Evolutionary conservation across 2,329 filamentous ascomycete genomes (phyloP), one percentile per base, ranked within the genome.

Genomic region (Fusarium torulosum): DNA sequence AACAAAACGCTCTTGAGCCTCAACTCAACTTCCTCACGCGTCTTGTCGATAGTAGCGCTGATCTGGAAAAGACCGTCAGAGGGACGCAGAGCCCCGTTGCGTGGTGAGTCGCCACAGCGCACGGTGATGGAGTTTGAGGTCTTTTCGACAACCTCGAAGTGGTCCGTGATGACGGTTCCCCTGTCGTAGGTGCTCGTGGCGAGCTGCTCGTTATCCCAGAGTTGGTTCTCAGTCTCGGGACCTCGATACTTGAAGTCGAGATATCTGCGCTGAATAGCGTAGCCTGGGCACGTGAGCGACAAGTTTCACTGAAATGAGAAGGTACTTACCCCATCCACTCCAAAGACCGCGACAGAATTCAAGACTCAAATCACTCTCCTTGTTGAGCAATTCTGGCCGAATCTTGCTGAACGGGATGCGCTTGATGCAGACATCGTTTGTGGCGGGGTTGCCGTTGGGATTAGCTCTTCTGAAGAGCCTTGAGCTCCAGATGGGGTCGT

Each of bases 61-160:
- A 91, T 89, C 75, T 90, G 83, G 66, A 92, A 91, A 25, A 92
- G 79, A 0, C 90, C 90, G 72, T 92, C 90, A 2, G 84, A 86
- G 10, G 83, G 80, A 9, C 90, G 83, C 3, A 86, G 82, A 1
- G 80, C 84, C 43, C 79, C 79, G 43, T 85, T 85, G 21, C 86
- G 81, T 0, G 90, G 90, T 3, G 86, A 86, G 64, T 89, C 90
- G 17, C 90, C 90, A 67, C 87, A 90, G 21, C 90, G 86, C 21
- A 92, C 83, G 1, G 88, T 82, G 60, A 92, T 89, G 13, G 83
- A 80, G 8, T 82, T 83, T 0, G 85, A 79, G 0, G 85, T 88
- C 78, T 90, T 90, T 53, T 88, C 85, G 1, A 92, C 79, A 0
- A 92, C 89, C 75, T 92, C 88, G 73, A 92, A 92, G 76, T 92